phyloP scores from a whole-genome alignment of 257 asterid genomes.

The Thymus mandschuricus region DNA sequence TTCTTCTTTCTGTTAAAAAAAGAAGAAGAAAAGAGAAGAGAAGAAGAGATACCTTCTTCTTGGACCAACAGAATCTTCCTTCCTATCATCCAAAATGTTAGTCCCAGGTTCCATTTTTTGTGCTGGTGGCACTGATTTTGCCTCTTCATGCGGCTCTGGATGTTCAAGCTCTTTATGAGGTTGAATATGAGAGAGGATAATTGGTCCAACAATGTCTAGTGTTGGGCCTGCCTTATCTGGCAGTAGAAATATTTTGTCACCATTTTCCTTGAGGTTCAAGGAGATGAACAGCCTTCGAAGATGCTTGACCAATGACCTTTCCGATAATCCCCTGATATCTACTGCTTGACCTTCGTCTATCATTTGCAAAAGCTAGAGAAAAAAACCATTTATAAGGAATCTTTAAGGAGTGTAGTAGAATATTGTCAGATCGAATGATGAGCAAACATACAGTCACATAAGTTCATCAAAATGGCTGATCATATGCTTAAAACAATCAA shows the following conservation, averaged over 20 bases:
- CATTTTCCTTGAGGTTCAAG: constrained; percentile 71
- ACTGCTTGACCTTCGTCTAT: constrained; percentile 98
- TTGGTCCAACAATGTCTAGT: constrained; percentile 67
- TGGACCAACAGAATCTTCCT: constrained; percentile 54
- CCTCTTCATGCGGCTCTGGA: constrained; percentile 37
- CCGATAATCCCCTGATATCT: constrained; percentile 89
- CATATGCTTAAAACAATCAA: background rate
- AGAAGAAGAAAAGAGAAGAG: background rate
- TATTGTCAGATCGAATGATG: background rate
- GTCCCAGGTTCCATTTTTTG: constrained; percentile 36
- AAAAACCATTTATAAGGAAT: constrained; percentile 32
- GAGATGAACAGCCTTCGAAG: constrained; percentile 74
- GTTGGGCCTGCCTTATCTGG: constrained; percentile 73
- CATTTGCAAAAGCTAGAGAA: constrained; percentile 77
- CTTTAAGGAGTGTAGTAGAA: constrained; percentile 1
- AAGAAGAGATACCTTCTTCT: constrained; percentile 44
- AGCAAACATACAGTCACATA: constrained; percentile 2
- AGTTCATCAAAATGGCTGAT: constrained; percentile 15
- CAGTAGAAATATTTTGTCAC: constrained; percentile 62
- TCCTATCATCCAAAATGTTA: constrained; percentile 43
- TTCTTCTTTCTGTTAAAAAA: no score
- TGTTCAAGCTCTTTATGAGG: constrained; percentile 46
- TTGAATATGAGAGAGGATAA: constrained; percentile 53
- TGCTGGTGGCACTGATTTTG: constrained; percentile 44
- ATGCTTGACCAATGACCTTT: constrained; percentile 72